Conservation (phyloP, 257 asterid genomes). For the Fraxinus anomala region DNA sequence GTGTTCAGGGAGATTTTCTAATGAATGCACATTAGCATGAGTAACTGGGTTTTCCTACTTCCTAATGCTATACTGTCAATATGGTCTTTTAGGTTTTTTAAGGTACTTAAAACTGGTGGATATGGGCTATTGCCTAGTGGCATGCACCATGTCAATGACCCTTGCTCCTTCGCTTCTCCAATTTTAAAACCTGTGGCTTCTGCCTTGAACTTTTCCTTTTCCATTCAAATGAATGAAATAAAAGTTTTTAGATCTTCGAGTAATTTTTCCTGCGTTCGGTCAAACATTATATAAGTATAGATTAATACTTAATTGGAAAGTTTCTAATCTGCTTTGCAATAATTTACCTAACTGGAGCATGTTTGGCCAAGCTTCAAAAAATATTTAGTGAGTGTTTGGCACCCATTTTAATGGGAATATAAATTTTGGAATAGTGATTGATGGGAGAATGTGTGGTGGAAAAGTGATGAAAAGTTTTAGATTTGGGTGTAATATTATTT, state of each 20-base stretch:
- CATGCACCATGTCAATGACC: neutral
- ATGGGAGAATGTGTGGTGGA: too few relatives aligned
- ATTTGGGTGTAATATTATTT: too few relatives aligned
- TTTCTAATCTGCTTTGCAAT: neutral
- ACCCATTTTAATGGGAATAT: too few relatives aligned
- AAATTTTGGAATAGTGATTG: too few relatives aligned
- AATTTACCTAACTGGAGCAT: neutral
- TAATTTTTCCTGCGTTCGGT: neutral
- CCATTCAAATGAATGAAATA: neutral
- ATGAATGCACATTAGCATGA: neutral
- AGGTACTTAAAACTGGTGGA: neutral
- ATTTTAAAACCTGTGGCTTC: neutral
- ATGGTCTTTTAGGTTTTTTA: neutral
- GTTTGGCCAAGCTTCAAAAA: neutral
- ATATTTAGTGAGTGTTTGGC: too few relatives aligned
- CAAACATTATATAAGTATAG: neutral
- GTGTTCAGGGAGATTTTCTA: conserved; percentile 11
- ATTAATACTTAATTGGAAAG: neutral
- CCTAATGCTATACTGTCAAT: neutral
- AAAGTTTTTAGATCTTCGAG: neutral
- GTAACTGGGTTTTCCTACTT: neutral
- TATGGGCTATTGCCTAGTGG: neutral
- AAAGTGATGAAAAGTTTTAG: too few relatives aligned
- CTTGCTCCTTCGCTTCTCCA: neutral
- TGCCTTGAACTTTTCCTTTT: neutral